These are phyloP conservation scores for Periconia sp. DNA, from an alignment of 2,329 filamentous ascomycete genomes.

Conservation along the genomic window DNA sequence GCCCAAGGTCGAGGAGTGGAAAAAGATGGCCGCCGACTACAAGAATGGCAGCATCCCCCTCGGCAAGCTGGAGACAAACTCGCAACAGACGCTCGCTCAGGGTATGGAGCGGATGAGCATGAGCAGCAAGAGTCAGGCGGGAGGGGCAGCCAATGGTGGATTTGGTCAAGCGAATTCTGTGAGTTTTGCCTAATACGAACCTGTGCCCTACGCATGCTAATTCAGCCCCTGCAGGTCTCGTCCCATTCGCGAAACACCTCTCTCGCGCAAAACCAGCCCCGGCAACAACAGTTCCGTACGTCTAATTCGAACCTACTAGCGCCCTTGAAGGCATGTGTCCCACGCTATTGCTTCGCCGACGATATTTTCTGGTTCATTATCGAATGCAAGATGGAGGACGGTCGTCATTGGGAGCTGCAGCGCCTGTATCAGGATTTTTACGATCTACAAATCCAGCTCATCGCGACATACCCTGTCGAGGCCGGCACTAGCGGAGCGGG, in stretches of 20 bases:
- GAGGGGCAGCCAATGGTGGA: slow-evolving; percentile 27
- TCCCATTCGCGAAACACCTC: slow-evolving; percentile 45
- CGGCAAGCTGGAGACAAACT: slow-evolving; percentile 76
- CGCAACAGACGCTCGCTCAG: slow-evolving; percentile 58
- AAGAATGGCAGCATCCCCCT: slow-evolving; percentile 98
- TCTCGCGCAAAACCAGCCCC: slow-evolving; percentile 47
- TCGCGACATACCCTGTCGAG: slow-evolving; percentile 90
- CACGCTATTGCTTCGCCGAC: slow-evolving; percentile 92
- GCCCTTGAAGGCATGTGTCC: slow-evolving; percentile 83
- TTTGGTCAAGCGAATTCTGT: slow-evolving; percentile 36
- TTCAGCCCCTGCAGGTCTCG: slow-evolving; percentile 15
- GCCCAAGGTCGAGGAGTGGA: slow-evolving; percentile 97
- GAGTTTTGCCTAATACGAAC: slow-evolving; percentile 32
- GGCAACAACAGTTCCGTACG: slow-evolving; percentile 47
- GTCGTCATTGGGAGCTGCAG: slow-evolving; percentile 88
- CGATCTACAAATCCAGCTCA: slow-evolving; percentile 94
- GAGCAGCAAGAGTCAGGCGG: slow-evolving; percentile 47
- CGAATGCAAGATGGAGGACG: slow-evolving; percentile 88
- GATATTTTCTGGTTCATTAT: slow-evolving; percentile 99
- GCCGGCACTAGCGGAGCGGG: slow-evolving; percentile 80
- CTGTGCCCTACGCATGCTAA: slow-evolving; percentile 15
- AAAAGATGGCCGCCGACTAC: slow-evolving; percentile 98
- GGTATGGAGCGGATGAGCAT: slow-evolving; percentile 80
- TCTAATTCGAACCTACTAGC: slow-evolving; percentile 64
- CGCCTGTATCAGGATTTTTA: slow-evolving; percentile 99